Evolutionary conservation across 2,329 filamentous ascomycete species (phyloP).

Genomic region (Blastomyces emzantsi): DNA sequence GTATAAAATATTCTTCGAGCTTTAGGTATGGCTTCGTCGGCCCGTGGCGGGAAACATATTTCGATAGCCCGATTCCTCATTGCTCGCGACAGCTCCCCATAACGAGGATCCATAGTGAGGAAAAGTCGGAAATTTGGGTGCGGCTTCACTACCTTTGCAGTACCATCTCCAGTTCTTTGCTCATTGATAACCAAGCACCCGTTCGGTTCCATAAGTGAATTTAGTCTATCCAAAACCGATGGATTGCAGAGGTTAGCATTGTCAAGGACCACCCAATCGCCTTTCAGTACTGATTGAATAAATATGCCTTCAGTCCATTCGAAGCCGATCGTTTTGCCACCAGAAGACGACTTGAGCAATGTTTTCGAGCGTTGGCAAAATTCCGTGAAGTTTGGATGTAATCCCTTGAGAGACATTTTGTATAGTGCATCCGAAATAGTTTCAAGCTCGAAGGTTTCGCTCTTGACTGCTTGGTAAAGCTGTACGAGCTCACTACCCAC

Average conservation of each 20-base stretch:
- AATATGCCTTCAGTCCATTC: conserved; percentile 95
- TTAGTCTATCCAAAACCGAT: conserved; percentile 86
- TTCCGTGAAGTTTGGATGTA: conserved; percentile 39
- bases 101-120: conserved; percentile 81
- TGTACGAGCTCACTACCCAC: conserved; percentile 23
- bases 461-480: conserved; percentile 27
- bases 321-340: conserved; percentile 68
- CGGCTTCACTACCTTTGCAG: conserved; percentile 68
- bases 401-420: conserved; percentile 34
- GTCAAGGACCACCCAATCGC: conserved; percentile 89
- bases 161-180: conserved; percentile 72
- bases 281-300: conserved; percentile 73
- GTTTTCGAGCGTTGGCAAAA: conserved; percentile 43
- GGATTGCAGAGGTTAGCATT: conserved; percentile 96
- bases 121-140: conserved; percentile 88
- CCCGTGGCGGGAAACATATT: conserved; percentile 58
- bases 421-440: conserved; percentile 25
- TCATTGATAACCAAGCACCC: conserved; percentile 88
- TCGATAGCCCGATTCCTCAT: conserved; percentile 96
- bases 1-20: conserved; percentile 28
- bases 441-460: conserved; percentile 24
- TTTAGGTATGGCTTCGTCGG: conserved; percentile 17
- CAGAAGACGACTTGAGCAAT: conserved; percentile 46
- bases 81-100: conserved; percentile 87
- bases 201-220: conserved; percentile 86